phyloP scores from a whole-genome alignment of 169 alveolate genomes.

The Plasmodium vinckei region DNA sequence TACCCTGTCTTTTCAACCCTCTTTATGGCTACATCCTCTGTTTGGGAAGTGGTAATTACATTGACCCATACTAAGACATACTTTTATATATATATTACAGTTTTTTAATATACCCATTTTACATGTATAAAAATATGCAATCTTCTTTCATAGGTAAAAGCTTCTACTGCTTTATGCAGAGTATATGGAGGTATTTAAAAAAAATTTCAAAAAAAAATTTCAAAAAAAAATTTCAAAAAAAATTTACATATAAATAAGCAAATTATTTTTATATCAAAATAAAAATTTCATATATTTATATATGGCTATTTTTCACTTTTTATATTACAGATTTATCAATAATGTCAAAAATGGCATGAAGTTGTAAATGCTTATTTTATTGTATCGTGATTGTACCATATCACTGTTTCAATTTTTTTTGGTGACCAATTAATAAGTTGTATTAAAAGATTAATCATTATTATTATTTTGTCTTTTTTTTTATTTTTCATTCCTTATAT shows the following conservation, averaged over 20 bases:
- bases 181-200: constrained; percentile 80
- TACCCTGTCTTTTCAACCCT: constrained; percentile 88
- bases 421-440: constrained; percentile 12
- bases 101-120: no score
- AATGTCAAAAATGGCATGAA: constrained; percentile 68
- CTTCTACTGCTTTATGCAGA: constrained; percentile 81
- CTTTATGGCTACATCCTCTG: constrained; percentile 87
- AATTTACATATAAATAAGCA: constrained; percentile 3
- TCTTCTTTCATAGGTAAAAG: constrained; percentile 77
- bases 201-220: not conserved
- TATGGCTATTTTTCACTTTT: not conserved
- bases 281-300: not conserved
- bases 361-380: not conserved
- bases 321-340: constrained; percentile 59
- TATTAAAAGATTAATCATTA: not conserved
- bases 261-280: not conserved
- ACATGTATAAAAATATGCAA: not conserved
- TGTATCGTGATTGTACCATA: not conserved
- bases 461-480: not conserved
- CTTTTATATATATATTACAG: not conserved
- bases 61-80: not conserved
- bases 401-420: not conserved
- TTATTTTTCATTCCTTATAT: constrained; percentile 1
- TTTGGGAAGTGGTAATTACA: constrained; percentile 88
- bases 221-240: constrained; percentile 20